Base-by-base conservation (phyloP, 805 yeast species). In the Teunomyces atbi region DNA sequence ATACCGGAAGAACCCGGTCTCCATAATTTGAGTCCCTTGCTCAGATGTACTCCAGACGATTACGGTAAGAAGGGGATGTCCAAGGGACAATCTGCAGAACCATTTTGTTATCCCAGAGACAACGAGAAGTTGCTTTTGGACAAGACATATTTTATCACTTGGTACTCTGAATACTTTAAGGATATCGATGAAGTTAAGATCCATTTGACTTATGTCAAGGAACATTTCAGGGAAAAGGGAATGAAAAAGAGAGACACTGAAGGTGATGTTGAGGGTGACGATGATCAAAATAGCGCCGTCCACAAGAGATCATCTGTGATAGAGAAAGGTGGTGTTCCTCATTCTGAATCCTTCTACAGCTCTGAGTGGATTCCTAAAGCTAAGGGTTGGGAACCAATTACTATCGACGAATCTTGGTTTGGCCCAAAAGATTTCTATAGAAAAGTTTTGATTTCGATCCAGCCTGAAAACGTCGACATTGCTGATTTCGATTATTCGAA, bases 81-180 rank as follows among this genome's bases (percentile, higher is more conserved):
- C 26, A 81, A 81, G 54, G 73, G 72, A 50, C 61, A 66, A 13
- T 56, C 69, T 1, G 78, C 89, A 33, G 94, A 73, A 43, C 97
- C 97, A n/a, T 87, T 89, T 64, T 89, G 97, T 64, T 78, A 87
- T 16, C 97, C 96, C 10, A 72, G 69, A 28, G 91, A 86, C 56
- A 76, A 81, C 48, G 56, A 74, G 10, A 73, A 69, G 33, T 71
- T 86, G 66, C 76, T 77, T 52, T 63, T 78, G 48, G 96, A 77
- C 27, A 66, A 75, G 45, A 79, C 87, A 0, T 86, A 87, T 56
- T 89, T 90, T 58, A 65, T 87, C 44, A 83, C 92, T 7, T 89
- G 97, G 97, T 89, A 72, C 65, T 76, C 92, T 2, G 73, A 77
- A 41, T 84, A 69, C 61, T 89, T 88, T 57, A 58, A 59, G 23